phyloP scores from a whole-genome alignment of 2,329 filamentous ascomycete species.

The Stagonosporopsis cucurbitacearum region DNA sequence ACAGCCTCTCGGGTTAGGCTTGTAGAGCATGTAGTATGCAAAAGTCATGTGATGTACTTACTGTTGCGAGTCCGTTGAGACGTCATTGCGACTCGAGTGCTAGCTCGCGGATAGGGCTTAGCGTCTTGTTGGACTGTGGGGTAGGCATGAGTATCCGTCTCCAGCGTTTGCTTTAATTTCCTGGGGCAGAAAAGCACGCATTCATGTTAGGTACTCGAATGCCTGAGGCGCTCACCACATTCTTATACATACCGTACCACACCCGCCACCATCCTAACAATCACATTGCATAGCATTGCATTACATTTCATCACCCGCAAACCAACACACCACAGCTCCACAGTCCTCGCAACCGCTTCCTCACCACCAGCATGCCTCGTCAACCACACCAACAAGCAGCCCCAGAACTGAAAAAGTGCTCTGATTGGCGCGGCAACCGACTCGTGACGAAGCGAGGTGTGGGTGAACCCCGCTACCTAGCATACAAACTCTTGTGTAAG shows the following conservation, averaged over 20 bases:
- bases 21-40: background rate
- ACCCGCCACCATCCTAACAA: no score
- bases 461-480: background rate
- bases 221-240: background rate
- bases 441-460: constrained; percentile 3
- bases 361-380: background rate
- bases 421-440: constrained; percentile 1
- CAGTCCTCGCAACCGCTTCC: constrained; percentile 5
- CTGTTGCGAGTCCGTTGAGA: background rate
- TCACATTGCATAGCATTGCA: background rate
- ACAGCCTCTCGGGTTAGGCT: background rate
- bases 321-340: constrained; percentile 14
- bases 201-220: background rate
- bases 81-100: background rate
- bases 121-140: constrained; percentile 5
- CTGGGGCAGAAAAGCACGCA: no score
- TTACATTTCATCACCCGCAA: background rate
- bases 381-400: background rate
- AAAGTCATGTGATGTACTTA: background rate
- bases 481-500: constrained; percentile 10
- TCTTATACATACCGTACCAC: no score
- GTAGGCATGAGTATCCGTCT: background rate
- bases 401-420: no score
- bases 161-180: no score
- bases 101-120: constrained; percentile 1